phyloP scores from a whole-genome alignment of 805 yeast genomes.

The Metschnikowia noctiluminum region DNA sequence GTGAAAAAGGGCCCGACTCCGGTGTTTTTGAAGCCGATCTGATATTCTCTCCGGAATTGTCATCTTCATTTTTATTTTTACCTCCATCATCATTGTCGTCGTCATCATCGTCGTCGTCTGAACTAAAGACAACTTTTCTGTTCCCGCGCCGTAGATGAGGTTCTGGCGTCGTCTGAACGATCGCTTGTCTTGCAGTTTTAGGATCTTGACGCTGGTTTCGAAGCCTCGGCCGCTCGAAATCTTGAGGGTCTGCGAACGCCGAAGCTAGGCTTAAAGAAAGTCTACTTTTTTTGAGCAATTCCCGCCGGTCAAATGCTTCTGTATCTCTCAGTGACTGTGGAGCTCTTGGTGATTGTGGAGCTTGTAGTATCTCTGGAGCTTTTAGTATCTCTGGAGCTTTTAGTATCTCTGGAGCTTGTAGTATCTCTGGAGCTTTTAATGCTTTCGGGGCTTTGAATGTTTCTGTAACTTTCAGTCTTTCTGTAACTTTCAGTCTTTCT shows the following conservation, averaged over 20 bases:
- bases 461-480: not conserved
- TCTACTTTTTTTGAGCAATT: too few relatives aligned
- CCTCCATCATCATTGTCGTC: not conserved
- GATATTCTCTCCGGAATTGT: not conserved
- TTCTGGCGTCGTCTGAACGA: not conserved
- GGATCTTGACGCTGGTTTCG: not conserved
- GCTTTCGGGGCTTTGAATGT: not conserved
- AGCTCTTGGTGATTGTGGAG: too few relatives aligned
- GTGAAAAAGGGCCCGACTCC: too few relatives aligned
- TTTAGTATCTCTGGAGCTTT: too few relatives aligned
- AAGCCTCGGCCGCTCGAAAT: slow-evolving; percentile 19
- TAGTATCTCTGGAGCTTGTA: too few relatives aligned
- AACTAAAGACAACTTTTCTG: slow-evolving; percentile 12
- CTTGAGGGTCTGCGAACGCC: slow-evolving; percentile 23
- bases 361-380: too few relatives aligned
- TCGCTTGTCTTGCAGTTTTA: not conserved
- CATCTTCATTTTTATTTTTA: too few relatives aligned
- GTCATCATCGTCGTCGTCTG: slow-evolving; percentile 16
- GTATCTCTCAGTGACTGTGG: too few relatives aligned
- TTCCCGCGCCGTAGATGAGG: slow-evolving; percentile 4
- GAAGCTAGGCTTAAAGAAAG: too few relatives aligned
- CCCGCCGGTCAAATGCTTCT: too few relatives aligned
- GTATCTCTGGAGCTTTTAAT: slow-evolving; percentile 4
- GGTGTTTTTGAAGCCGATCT: too few relatives aligned
- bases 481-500: slow-evolving; percentile 9